These are phyloP conservation scores for Gomphus sp. DNA, from an alignment of 1,284 basidiomycete genomes.

Conservation along the genomic window DNA sequence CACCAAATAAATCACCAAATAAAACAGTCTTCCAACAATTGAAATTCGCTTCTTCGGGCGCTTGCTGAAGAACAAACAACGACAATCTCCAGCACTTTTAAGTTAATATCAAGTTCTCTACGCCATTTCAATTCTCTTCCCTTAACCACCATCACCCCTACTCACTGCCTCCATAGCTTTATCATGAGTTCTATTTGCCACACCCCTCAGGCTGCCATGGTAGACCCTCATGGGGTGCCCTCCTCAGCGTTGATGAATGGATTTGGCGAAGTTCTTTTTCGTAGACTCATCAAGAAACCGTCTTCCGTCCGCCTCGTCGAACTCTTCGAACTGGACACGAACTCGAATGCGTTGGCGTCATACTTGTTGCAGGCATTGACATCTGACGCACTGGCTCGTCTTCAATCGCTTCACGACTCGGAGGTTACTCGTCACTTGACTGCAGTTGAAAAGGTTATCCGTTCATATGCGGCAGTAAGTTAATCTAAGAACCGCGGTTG, in stretches of 20 bases:
- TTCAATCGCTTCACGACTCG: background rate
- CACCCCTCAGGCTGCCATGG: too few relatives aligned
- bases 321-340: background rate
- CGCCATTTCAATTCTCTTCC: too few relatives aligned
- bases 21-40: too few relatives aligned
- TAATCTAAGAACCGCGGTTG: background rate
- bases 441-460: background rate
- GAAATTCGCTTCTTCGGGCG: too few relatives aligned
- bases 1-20: too few relatives aligned
- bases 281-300: background rate
- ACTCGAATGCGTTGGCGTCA: background rate
- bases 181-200: too few relatives aligned
- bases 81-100: too few relatives aligned
- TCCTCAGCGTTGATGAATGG: background rate
- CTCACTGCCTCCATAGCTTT: too few relatives aligned
- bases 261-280: background rate
- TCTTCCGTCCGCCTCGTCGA: background rate
- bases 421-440: background rate
- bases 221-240: too few relatives aligned
- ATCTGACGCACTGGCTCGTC: background rate
- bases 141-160: too few relatives aligned
- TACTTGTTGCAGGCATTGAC: background rate
- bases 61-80: too few relatives aligned
- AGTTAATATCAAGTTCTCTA: too few relatives aligned
- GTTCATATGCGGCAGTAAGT: background rate